Conservation (phyloP, 176 grass and related monocot genomes). For the Cenchrus fungigraminus region DNA sequence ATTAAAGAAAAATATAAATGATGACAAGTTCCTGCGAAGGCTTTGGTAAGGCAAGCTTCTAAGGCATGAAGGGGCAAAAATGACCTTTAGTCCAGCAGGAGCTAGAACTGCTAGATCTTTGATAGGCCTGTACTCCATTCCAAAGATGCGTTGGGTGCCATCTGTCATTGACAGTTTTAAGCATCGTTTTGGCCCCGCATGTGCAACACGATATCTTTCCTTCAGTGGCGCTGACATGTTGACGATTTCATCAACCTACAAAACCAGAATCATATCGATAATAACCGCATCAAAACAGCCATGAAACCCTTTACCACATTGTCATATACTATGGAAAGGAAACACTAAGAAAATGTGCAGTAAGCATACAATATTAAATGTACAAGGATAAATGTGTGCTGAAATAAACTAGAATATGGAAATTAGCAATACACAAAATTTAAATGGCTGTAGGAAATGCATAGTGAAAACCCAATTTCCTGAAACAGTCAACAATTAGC, state of each 20-base stretch:
- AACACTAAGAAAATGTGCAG: slow-evolving; percentile 3
- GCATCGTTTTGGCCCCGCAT: slow-evolving; percentile 73
- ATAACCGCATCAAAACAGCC: not conserved
- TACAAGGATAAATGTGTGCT: not conserved
- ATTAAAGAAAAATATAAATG: slow-evolving; percentile 8
- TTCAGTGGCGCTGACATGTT: slow-evolving; percentile 80
- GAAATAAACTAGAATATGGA: not conserved
- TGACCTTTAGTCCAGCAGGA: slow-evolving; percentile 90
- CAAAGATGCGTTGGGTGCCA: slow-evolving; percentile 72
- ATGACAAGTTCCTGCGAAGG: not conserved
- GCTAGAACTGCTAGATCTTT: slow-evolving; percentile 86
- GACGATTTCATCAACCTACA: slow-evolving; percentile 92
- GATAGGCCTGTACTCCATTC: slow-evolving; percentile 89
- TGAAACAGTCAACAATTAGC: slow-evolving; percentile 10
- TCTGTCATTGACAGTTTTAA: slow-evolving; percentile 95
- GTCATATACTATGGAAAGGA: not conserved
- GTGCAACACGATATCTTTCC: slow-evolving; percentile 74
- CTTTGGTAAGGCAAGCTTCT: slow-evolving; percentile 13
- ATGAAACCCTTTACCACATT: not conserved
- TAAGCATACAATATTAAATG: not conserved
- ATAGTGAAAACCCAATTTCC: slow-evolving; percentile 17
- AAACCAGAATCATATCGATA: slow-evolving; percentile 26
- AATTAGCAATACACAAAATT: not conserved
- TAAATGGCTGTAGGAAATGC: slow-evolving; percentile 5
- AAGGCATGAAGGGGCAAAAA: slow-evolving; percentile 22